Evolutionary conservation across 1,139 yeast species (phyloP), one percentile per base, ranked within the genome.

Genomic region (Diutina scorzettiae): DNA sequence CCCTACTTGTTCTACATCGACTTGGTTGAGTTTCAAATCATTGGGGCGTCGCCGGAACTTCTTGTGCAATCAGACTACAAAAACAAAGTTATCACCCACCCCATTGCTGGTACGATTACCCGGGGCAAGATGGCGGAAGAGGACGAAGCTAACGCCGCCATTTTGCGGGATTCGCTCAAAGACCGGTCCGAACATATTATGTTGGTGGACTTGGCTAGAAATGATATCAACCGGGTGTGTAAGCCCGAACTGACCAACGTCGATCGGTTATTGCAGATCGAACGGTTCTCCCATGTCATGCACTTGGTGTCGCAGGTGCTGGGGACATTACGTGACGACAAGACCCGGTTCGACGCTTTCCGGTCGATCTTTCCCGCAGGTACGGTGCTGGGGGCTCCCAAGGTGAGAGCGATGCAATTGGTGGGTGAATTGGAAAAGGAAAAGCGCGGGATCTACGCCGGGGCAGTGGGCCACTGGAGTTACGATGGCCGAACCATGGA

Each of bases 381-480:
- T 39, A 91, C 98, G 1, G 97, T 91, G 12, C 81, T 95, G 47
- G 98, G 98, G 33, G 97, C 98, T 1, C 98, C 98, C 44, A 91
- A 91, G 63, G 95, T 91, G 41, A 77, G 77, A 51, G 98, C 98
- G 8, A 91, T 91, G 98, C 94, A 89, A 60, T 69, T 91, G 42
- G 86, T 91, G 54, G 82, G 83, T 24, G 95, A 85, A 56, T 66
- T 91, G 43, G 98, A 91, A 58, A 71, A 76, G 49, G 97, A 91
- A 57, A 85, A 87, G 56, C 73, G 98, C 55, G 98, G 98, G 37
- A 89, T 89, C 12, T 91, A 91, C 57, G 98, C 98, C 1, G 98
- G 98, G 48, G 98, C 98, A 1, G 96, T 91, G n/a, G 98, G 98
- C 9, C 83, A 84, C 59, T 91, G 96, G 96, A 89, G 95, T 1